These are phyloP conservation scores for Colletotrichum higginsianum DNA, from an alignment of 2,329 filamentous ascomycete species.

Conservation along the genomic window DNA sequence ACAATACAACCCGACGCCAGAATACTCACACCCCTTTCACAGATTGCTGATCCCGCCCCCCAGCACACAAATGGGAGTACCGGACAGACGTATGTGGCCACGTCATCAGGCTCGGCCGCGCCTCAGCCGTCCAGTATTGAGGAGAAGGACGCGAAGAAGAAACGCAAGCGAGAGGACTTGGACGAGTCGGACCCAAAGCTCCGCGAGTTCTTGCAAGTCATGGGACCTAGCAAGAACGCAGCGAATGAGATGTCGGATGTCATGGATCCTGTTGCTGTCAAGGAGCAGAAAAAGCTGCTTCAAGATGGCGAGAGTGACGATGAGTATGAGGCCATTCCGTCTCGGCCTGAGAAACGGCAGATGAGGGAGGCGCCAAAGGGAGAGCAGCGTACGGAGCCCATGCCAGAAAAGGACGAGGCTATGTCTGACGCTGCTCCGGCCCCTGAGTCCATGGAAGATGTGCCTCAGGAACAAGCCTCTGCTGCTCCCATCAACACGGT, in stretches of 20 bases:
- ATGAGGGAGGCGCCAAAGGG: slow-evolving; percentile 41
- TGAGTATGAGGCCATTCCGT: slow-evolving; percentile 79
- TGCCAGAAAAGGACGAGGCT: slow-evolving; percentile 36
- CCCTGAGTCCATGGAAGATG: slow-evolving; percentile 22
- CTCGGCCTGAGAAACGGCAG: slow-evolving; percentile 64
- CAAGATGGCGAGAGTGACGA: slow-evolving; percentile 76
- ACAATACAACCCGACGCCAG: neutral
- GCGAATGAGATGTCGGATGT: slow-evolving; percentile 40
- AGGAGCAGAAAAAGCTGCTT: slow-evolving; percentile 52
- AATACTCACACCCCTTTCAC: slow-evolving; percentile 27
- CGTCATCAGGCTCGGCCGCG: slow-evolving; percentile 36
- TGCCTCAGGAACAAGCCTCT: slow-evolving; percentile 30
- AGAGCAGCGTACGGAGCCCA: slow-evolving; percentile 37
- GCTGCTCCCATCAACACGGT: slow-evolving; percentile 20
- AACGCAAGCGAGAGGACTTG: slow-evolving; percentile 76
- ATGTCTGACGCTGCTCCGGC: slow-evolving; percentile 30
- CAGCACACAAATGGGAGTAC: slow-evolving; percentile 45
- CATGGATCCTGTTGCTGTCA: slow-evolving; percentile 34
- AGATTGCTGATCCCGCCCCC: slow-evolving; percentile 61
- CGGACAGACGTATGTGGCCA: slow-evolving; percentile 23
- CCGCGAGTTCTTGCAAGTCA: slow-evolving; percentile 87
- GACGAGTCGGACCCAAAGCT: slow-evolving; percentile 82
- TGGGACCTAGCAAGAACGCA: slow-evolving; percentile 72
- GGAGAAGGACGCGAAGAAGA: slow-evolving; percentile 60
- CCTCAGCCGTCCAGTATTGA: slow-evolving; percentile 42